Percentiles rank a stretch among this genome's conserved stretches.
Conservation (phyloP, 1,284 basidiomycete genomes). For the Ustilago lituana region DNA sequence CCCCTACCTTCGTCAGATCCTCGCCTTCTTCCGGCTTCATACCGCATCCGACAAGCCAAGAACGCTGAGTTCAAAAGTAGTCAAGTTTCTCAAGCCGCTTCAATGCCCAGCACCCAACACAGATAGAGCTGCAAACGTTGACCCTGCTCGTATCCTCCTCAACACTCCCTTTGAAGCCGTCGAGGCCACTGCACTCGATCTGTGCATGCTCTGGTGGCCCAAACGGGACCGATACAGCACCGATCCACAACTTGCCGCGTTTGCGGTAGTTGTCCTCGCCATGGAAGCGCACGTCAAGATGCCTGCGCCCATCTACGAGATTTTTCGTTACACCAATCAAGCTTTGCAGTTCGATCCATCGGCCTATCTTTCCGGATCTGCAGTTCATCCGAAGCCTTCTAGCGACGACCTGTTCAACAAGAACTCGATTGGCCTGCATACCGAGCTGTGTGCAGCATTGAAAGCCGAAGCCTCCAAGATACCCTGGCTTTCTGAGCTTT, state of each 20-base stretch:
- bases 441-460: slow-evolving; percentile 16
- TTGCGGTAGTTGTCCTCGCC: slow-evolving; percentile 27
- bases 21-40: slow-evolving; percentile 26
- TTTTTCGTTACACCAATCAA: slow-evolving; percentile 20
- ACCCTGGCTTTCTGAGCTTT: slow-evolving; percentile 17
- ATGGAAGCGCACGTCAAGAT: slow-evolving; percentile 30
- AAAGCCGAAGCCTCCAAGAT: slow-evolving; percentile 14
- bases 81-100: slow-evolving; percentile 19
- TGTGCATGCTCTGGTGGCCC: slow-evolving; percentile 41
- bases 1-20: slow-evolving; percentile 14
- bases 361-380: neutral
- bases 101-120: neutral
- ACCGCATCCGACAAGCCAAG: neutral
- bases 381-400: too few species aligned
- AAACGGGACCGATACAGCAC: neutral
- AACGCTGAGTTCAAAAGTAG: neutral
- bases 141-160: neutral
- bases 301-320: slow-evolving; percentile 11
- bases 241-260: slow-evolving; percentile 17
- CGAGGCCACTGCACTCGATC: slow-evolving; percentile 31
- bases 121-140: neutral
- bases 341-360: slow-evolving; percentile 8
- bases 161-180: slow-evolving; percentile 24
- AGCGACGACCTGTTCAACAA: slow-evolving; percentile 4
- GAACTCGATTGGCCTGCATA: slow-evolving; percentile 8